A percentile compares a stretch with the other conserved stretches of the same genome.
Conservation (phyloP, 495 filamentous ascomycete genomes). For the Aspergillus nanangensis region DNA sequence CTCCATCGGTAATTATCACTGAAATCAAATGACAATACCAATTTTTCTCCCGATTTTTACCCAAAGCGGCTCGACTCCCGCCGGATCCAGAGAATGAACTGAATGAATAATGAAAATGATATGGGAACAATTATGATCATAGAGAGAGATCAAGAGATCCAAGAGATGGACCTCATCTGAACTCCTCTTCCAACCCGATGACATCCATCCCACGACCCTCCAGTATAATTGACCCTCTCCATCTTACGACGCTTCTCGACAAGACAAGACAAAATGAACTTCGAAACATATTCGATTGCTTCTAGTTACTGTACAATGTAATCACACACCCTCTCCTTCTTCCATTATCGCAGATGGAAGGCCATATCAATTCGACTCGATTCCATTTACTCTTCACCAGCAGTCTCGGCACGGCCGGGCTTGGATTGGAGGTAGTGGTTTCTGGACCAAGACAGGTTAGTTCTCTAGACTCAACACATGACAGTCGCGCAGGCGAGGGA, state of each 20-base stretch:
- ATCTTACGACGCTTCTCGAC: background rate
- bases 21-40: no score
- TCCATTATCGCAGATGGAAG: background rate
- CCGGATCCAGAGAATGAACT: background rate
- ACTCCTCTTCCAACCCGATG: no score
- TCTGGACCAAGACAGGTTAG: slow-evolving; percentile 37
- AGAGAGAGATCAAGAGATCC: no score
- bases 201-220: no score
- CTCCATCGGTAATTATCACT: no score
- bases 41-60: background rate
- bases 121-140: no score
- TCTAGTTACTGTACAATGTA: slow-evolving; percentile 48
- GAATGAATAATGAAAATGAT: no score
- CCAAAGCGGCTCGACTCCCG: background rate
- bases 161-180: no score
- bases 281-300: slow-evolving; percentile 38
- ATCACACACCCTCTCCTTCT: slow-evolving; percentile 9
- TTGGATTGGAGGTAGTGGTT: slow-evolving; percentile 94
- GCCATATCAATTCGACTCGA: background rate
- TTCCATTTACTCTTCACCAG: slow-evolving; percentile 33
- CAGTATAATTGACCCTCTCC: no score
- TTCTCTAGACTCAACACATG: background rate
- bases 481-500: background rate
- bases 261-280: slow-evolving; percentile 12
- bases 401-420: slow-evolving; percentile 57